phyloP scores from a whole-genome alignment of 2,329 filamentous ascomycete species.

The Pyricularia grisea region DNA sequence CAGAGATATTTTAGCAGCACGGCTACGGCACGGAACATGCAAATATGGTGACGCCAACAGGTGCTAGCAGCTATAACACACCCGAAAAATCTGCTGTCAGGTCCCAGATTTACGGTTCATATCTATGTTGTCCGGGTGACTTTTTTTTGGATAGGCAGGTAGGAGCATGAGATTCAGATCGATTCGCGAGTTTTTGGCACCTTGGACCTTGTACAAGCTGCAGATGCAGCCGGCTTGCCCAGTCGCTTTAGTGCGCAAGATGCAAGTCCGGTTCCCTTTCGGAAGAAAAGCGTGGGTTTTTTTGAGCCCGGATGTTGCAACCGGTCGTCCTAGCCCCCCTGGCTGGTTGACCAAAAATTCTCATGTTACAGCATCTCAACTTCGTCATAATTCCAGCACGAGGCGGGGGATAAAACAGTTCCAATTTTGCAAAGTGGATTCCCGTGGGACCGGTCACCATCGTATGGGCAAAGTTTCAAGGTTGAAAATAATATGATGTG shows the following conservation, averaged over 20 bases:
- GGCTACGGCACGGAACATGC: not conserved
- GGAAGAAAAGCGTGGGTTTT: not conserved
- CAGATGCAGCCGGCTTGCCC: not conserved
- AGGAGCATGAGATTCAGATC: not conserved
- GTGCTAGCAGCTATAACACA: not conserved
- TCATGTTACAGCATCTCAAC: not conserved
- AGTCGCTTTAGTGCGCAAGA: not conserved
- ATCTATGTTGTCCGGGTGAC: not conserved
- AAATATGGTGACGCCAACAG: not conserved
- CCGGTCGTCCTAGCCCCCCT: not conserved
- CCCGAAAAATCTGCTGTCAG: not conserved
- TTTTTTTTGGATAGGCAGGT: not conserved
- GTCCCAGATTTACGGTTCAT: not conserved
- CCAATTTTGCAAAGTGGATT: not conserved
- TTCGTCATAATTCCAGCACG: not conserved
- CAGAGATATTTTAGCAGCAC: not conserved
- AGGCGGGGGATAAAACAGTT: not conserved
- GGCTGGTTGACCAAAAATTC: not conserved
- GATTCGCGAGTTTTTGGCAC: not conserved
- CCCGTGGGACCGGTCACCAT: not conserved
- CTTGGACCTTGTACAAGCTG: not conserved
- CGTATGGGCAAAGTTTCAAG: not conserved
- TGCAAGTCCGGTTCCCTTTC: not conserved
- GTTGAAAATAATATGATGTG: not conserved
- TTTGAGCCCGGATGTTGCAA: not conserved